Base-by-base conservation (phyloP, 2,329 filamentous ascomycete species). In the Scedosporium dehoogii region DNA sequence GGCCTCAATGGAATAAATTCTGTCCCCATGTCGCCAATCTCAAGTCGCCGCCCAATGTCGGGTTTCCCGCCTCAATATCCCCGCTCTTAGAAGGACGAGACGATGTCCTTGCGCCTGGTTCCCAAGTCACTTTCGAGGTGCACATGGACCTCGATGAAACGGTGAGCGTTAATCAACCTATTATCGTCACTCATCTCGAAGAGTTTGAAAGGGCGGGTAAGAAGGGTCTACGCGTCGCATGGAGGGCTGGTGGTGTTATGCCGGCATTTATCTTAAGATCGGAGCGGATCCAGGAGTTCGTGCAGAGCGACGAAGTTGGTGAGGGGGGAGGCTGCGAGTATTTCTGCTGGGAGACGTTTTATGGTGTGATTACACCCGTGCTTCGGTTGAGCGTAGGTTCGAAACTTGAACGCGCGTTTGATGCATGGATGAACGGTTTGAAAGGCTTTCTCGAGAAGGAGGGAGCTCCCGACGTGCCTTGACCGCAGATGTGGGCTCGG, bases 321-420 rank as follows among this genome's bases (percentile, higher is more conserved):
- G 67, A 63, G 9, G 66, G 65, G 4, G 70, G 67, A n/a, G 71
- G 70, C 18, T 76, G 73, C 21, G 73, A 74, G 64, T 80, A 79
- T 66, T 67, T 63, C 12, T 75, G 72, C 68, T 78, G 73, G 73
- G 77, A 80, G 71, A 79, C 77, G n/a, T 78, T 78, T 65, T 74
- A 74, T 46, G 76, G 78, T 0, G 58, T 71, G 5, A 44, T 79
- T 63, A 73, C 71, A 9, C 69, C 69, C 3, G 68, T 73, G 12
- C 70, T 78, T 16, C 73, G 68, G 67, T 48, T 66, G 29, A 66
- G 70, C 1, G 72, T 73, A 29, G 74, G 74, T 1, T 60, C 57
- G 6, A 65, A 69, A 65, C 65, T 80, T 29, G 64, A 68, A 55
- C 69, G 66, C 9, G 73, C 72, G 16, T 75, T 78, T 63, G 70